Evolutionary conservation across 352 stramenopile species (phyloP), one percentile per base, ranked within the genome.

Genomic region (Pythium phragmiticola): DNA sequence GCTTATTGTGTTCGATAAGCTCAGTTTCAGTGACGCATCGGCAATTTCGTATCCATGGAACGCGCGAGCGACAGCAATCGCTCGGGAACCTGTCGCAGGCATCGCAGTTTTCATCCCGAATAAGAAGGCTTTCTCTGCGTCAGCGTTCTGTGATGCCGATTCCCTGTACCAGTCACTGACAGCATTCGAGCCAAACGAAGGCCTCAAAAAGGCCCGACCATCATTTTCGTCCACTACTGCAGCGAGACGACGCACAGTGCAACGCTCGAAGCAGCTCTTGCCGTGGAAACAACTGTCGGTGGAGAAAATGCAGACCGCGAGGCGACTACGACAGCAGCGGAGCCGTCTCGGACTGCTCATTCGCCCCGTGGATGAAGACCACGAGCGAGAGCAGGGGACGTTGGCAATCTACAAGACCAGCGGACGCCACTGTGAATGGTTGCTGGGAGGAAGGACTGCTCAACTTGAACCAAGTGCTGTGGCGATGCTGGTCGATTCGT

Each of bases 241-340:
- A 34, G 36, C 58, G 12, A 51, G 50, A 56, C 57, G 60, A 23
- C 48, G 42, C 30, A 53, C 28, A 8, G 56, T 34, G 17, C 63
- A 77, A 1, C 73, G 74, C 42, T 72, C 73, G 28, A 75, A 75
- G 5, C 80, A 84, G 42, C 75, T 80, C 30, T 58, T 91, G 1
- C 64, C 73, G 4, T 91, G 82, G 82, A 91, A 89, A 19, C 60
- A 84, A 34, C 76, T 76, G 13, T 80, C 82, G 0, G 74, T 76
- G 4, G 70, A 88, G 36, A 65, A 77, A 2, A 70, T 89, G 36
- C 71, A 84, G 51, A 65, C 73, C 4, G 68, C 78, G 4, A 17
- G 60, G 65, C 49, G 16, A 19, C 17, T 63, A 1, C 45, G 53
- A 0, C 60, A 72, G 23, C 65, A 72, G 14, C 54, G 60, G 7